Percentiles rank a stretch among this genome's conserved stretches.
Evolutionary conservation across 768 basidiomycete species (phyloP).

Genomic region (Suillus cothurnatus): DNA sequence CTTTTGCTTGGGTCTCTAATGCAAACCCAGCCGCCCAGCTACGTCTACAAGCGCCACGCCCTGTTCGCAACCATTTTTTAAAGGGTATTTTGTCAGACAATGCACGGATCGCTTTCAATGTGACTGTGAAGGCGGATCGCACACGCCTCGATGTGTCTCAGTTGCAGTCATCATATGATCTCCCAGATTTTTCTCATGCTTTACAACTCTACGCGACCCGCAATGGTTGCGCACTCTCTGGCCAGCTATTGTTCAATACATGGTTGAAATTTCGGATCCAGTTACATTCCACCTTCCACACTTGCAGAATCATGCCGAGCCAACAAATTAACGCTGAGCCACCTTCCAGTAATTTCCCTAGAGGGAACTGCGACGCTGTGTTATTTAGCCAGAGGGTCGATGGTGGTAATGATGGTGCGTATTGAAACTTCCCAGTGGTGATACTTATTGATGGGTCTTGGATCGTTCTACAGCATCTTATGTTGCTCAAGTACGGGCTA

Average conservation of each 20-base stretch:
- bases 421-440: too few relatives aligned
- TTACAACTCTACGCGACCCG: neutral
- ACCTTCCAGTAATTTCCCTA: neutral
- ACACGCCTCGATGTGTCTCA: neutral
- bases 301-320: slow-evolving; percentile 19
- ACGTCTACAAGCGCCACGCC: neutral
- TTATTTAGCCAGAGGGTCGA: neutral
- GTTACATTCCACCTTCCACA: slow-evolving; percentile 20
- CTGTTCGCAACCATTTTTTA: neutral
- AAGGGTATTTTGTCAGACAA: neutral
- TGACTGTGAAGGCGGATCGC: neutral
- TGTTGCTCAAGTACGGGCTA: too few relatives aligned
- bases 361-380: neutral
- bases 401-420: neutral
- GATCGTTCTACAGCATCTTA: too few relatives aligned
- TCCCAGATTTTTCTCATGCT: neutral
- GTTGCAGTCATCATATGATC: neutral
- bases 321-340: slow-evolving; percentile 1
- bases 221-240: neutral
- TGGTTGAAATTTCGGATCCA: slow-evolving; percentile 31
- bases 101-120: neutral
- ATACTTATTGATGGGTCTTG: too few relatives aligned
- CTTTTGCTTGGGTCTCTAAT: neutral
- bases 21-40: neutral
- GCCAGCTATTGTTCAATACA: neutral